These are phyloP conservation scores for Tremella mesenterica DNA, from an alignment of 768 basidiomycete species.

Conservation along the genomic window DNA sequence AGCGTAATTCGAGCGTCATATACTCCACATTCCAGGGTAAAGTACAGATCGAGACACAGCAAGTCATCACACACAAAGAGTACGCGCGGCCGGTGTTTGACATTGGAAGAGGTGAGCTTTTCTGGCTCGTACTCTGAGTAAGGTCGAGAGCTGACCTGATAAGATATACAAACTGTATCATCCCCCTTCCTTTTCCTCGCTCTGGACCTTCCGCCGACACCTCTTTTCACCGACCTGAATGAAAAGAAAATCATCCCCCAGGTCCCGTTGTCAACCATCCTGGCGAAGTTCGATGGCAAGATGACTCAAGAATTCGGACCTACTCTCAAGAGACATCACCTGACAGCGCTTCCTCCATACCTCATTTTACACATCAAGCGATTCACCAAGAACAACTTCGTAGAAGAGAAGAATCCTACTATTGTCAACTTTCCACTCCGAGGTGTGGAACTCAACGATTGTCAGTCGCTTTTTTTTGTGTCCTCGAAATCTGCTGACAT, in stretches of 20 bases:
- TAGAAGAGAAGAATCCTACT: slow-evolving; percentile 98
- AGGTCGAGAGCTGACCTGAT: background rate
- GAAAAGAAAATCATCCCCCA: slow-evolving; percentile 99
- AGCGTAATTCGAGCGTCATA: slow-evolving; percentile 80
- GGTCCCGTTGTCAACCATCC: slow-evolving; percentile 77
- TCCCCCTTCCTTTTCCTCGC: slow-evolving; percentile 95
- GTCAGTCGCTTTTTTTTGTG: slow-evolving; percentile 51
- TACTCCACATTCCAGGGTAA: slow-evolving; percentile 93
- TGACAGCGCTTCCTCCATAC: slow-evolving; percentile 79
- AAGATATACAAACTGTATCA: slow-evolving; percentile 73
- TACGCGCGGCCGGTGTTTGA: slow-evolving; percentile 84
- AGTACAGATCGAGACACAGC: slow-evolving; percentile 83
- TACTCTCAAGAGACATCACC: slow-evolving; percentile 75
- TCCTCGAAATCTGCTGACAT: slow-evolving; percentile 2
- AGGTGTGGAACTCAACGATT: slow-evolving; percentile 84
- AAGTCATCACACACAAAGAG: slow-evolving; percentile 73
- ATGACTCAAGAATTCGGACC: slow-evolving; percentile 84
- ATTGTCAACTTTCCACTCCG: slow-evolving; percentile 94
- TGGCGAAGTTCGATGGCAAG: slow-evolving; percentile 87
- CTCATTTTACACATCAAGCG: slow-evolving; percentile 92
- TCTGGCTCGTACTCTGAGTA: slow-evolving; percentile 3
- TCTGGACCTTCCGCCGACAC: slow-evolving; percentile 93
- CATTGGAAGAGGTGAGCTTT: slow-evolving; percentile 69
- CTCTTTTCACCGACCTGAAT: slow-evolving; percentile 86
- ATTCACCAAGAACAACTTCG: slow-evolving; percentile 91